Percentiles rank a stretch among this genome's conserved stretches.
Conservation (phyloP, 1,284 basidiomycete genomes). For the Pseudozyma tsukubaensis region DNA sequence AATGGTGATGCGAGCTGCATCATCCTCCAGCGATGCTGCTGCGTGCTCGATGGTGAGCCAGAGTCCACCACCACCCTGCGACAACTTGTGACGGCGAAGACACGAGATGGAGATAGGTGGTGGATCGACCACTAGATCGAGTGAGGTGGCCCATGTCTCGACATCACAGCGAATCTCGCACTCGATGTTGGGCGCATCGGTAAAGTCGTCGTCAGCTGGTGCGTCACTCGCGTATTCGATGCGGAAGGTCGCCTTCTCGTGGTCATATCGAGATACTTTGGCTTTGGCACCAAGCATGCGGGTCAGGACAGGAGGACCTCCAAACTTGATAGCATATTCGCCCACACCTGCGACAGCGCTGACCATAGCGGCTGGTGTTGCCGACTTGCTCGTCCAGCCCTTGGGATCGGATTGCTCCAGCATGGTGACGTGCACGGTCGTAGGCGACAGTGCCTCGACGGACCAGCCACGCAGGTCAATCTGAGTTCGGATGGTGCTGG, state of each 20-base stretch:
- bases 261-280: conserved; percentile 82
- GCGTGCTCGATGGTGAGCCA: conserved; percentile 96
- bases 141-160: conserved; percentile 86
- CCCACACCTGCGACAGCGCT: conserved; percentile 83
- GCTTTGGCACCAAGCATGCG: conserved; percentile 82
- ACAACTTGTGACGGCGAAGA: conserved; percentile 86
- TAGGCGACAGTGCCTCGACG: conserved; percentile 93
- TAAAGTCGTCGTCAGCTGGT: conserved; percentile 23
- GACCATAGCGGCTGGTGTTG: conserved; percentile 86
- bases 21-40: conserved; percentile 78
- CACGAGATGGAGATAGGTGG: conserved; percentile 87
- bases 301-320: conserved; percentile 89
- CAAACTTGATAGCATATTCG: conserved; percentile 90
- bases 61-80: conserved; percentile 88
- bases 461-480: conserved; percentile 97
- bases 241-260: conserved; percentile 83
- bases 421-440: conserved; percentile 90
- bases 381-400: conserved; percentile 95
- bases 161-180: conserved; percentile 94
- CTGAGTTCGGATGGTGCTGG: conserved; percentile 88
- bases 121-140: conserved; percentile 93
- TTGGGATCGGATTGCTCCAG: conserved; percentile 97
- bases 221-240: conserved; percentile 81
- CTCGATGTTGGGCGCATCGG: conserved; percentile 76
- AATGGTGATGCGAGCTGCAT: conserved; percentile 77